Evolutionary conservation across 345 rosid species (phyloP).

Genomic region (Ceriops decandra): DNA sequence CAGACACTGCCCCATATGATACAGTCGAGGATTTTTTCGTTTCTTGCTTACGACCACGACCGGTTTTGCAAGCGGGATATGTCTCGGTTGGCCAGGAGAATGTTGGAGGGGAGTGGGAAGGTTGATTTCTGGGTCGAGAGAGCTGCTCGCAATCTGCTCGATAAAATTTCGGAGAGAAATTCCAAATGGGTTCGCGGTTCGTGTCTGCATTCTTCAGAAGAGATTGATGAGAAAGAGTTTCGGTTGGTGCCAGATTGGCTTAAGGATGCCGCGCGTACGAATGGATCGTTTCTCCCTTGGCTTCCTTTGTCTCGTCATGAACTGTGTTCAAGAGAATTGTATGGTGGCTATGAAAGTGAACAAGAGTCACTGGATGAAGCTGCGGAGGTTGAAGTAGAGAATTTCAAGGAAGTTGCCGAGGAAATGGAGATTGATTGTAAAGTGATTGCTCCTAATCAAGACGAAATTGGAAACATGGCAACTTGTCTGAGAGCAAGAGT

Average conservation of each 20-base stretch:
- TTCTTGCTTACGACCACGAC: slow-evolving; percentile 46
- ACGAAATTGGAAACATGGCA: slow-evolving; percentile 38
- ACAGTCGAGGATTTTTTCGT: slow-evolving; percentile 58
- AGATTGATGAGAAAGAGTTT: slow-evolving; percentile 33
- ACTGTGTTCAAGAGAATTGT: slow-evolving; percentile 25
- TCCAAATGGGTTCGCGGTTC: slow-evolving; percentile 38
- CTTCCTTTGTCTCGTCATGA: slow-evolving; percentile 49
- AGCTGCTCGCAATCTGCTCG: slow-evolving; percentile 68
- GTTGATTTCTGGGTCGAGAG: slow-evolving; percentile 61
- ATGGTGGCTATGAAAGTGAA: slow-evolving; percentile 27
- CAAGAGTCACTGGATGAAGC: slow-evolving; percentile 25
- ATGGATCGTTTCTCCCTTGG: slow-evolving; percentile 49
- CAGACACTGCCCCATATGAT: slow-evolving; percentile 62
- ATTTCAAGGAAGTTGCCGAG: slow-evolving; percentile 22
- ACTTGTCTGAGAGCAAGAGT: slow-evolving; percentile 36
- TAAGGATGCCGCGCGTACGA: slow-evolving; percentile 18
- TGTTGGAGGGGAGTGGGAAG: slow-evolving; percentile 33
- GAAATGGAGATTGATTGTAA: slow-evolving; percentile 29
- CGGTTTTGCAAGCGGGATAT: slow-evolving; percentile 52
- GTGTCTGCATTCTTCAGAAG: slow-evolving; percentile 40
- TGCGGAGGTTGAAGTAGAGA: slow-evolving; percentile 34
- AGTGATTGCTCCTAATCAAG: slow-evolving; percentile 26
- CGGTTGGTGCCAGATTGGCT: slow-evolving; percentile 59
- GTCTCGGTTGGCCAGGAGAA: slow-evolving; percentile 39
- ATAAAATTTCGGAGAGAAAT: slow-evolving; percentile 41